Conservation (phyloP, 441 rosid genomes). For the Corymbia citriodora region DNA sequence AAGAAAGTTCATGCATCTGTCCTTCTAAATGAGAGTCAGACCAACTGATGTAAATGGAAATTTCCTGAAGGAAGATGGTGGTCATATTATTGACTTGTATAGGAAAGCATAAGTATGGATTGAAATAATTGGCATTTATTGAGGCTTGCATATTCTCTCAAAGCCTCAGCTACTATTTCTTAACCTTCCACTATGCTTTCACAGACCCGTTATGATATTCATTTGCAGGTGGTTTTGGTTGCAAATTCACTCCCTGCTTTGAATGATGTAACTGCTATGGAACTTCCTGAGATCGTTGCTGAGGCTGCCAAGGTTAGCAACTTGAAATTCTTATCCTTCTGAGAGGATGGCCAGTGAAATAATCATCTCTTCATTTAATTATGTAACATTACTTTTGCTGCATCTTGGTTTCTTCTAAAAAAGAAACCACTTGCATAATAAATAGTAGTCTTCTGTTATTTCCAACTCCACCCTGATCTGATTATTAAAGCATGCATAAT, state of each 20-base stretch:
- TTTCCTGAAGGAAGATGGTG: neutral
- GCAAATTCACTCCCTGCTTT: slow-evolving; percentile 98
- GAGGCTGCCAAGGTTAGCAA: slow-evolving; percentile 90
- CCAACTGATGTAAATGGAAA: neutral
- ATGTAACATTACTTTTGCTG: neutral
- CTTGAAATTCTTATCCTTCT: neutral
- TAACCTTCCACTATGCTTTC: neutral
- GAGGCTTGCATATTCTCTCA: neutral
- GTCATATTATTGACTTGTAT: neutral
- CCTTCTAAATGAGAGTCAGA: neutral
- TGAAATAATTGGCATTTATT: neutral
- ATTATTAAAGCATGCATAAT: neutral
- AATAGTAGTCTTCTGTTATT: neutral
- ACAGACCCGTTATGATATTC: neutral
- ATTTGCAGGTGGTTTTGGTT: slow-evolving; percentile 84
- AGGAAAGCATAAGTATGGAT: neutral
- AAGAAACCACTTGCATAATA: neutral
- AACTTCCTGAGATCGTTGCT: slow-evolving; percentile 94
- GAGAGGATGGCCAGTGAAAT: neutral
- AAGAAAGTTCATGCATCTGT: neutral
- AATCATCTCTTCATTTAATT: neutral
- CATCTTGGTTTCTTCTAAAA: neutral
- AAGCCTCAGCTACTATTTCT: neutral
- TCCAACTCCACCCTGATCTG: neutral
- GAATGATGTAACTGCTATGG: slow-evolving; percentile 96